Evolutionary conservation across 805 yeast species (phyloP).

Genomic region (Kazachstania martiniae): DNA sequence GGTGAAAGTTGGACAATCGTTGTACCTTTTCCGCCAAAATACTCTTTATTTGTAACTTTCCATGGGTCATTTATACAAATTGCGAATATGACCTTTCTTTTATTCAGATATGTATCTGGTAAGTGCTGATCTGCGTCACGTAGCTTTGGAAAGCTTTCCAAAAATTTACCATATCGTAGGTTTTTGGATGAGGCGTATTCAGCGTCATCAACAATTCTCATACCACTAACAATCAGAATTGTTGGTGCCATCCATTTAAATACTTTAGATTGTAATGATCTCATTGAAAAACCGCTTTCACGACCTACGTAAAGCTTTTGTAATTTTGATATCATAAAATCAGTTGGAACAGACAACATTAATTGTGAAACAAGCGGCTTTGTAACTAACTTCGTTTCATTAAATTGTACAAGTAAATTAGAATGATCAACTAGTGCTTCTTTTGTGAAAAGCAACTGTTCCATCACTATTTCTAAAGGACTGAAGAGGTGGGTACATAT

Average conservation of each 20-base stretch:
- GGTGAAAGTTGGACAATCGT: conserved; percentile 63
- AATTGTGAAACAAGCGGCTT: conserved; percentile 33
- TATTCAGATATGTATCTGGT: conserved; percentile 11
- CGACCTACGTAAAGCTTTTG: conserved; percentile 60
- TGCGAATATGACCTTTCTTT: conserved; percentile 44
- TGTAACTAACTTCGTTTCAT: conserved; percentile 13
- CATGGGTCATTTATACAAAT: conserved; percentile 63
- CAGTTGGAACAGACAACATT: conserved; percentile 29
- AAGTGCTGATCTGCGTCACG: conserved; percentile 23
- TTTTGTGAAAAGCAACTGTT: conserved; percentile 30
- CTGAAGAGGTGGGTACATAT: conserved; percentile 35
- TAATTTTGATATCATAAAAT: conserved; percentile 10
- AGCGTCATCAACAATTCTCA: conserved; percentile 29
- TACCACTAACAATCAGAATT: conserved; percentile 58
- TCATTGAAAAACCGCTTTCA: conserved; percentile 69
- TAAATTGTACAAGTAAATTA: conserved; percentile 1
- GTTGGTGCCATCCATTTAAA: conserved; percentile 91
- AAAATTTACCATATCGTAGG: conserved; percentile 40
- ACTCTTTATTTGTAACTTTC: conserved; percentile 58
- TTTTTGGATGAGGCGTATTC: conserved; percentile 19
- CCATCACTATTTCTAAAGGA: conserved; percentile 37
- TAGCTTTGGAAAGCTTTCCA: conserved; percentile 36
- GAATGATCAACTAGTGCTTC: conserved; percentile 11
- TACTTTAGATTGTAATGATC: conserved; percentile 73
- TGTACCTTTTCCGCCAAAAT: conserved; percentile 55